Percentiles rank a stretch among this genome's conserved stretches.
Conservation (phyloP, 2,329 filamentous ascomycete species). For the Fusarium redolens region DNA sequence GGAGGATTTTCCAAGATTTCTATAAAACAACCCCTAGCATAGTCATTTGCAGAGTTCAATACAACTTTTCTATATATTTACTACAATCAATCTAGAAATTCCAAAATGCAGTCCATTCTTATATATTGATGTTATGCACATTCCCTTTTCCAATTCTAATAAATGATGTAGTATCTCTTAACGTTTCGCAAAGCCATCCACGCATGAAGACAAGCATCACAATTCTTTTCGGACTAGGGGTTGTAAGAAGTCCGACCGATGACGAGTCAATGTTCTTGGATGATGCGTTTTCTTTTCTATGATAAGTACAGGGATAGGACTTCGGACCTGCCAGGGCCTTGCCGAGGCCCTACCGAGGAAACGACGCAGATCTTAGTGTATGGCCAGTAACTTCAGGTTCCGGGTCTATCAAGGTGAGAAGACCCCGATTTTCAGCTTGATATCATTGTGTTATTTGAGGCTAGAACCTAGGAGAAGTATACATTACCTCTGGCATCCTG, state of each 20-base stretch:
- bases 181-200: fast-evolving
- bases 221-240: fast-evolving
- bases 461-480: fast-evolving
- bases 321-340: background rate
- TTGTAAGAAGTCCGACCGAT: fast-evolving
- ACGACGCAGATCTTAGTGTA: fast-evolving
- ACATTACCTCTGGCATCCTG: fast-evolving
- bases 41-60: fast-evolving
- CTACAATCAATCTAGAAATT: too few relatives aligned
- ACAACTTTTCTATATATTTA: too few relatives aligned
- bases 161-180: fast-evolving
- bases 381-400: fast-evolving
- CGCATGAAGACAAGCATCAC: fast-evolving
- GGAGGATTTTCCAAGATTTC: background rate
- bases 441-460: fast-evolving
- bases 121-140: too few relatives aligned
- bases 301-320: fast-evolving
- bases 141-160: too few relatives aligned
- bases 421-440: too few relatives aligned
- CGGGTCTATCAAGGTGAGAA: fast-evolving
- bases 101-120: too few relatives aligned
- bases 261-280: fast-evolving
- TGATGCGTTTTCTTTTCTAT: fast-evolving
- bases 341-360: background rate
- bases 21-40: background rate